Evolutionary conservation across 129 eudicot genomes (phyloP), one percentile per base, ranked within the genome.

Genomic region (Flaveria bidentis): DNA sequence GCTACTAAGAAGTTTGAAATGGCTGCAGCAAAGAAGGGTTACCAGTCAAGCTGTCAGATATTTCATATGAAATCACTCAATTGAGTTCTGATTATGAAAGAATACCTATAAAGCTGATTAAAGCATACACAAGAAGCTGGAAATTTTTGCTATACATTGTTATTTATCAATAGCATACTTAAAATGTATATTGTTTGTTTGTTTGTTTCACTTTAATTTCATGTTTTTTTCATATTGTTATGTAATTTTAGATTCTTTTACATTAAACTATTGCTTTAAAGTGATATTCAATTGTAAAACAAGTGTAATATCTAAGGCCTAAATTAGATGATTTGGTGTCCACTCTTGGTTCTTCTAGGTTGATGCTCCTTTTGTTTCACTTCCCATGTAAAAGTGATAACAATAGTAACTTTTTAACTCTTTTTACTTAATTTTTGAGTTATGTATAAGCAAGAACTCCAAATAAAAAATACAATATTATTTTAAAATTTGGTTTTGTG

Each of bases 1-100:
- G 96, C 87, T 17, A 28, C 77, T 7, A 91, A 91, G 85, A 89
- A 91, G 85, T 91, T 89, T 46, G 97, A 91, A 66, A 80, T 84
- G 74, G 89, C 96, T 83, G 86, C 89, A 76, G 69, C 82, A 49
- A 89, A 89, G 86, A 80, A 77, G 12, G 84, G 86, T 1, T 85
- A 80, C 83, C 86, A 84, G 78, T 80, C 96, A 2, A 80, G 58
- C 63, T 92, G 97, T 87, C 97, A 92, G 78, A 74, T 92, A 78
- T 89, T 92, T 87, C 97, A 89, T 83, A 86, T 92, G 52, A 87
- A 89, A 83, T 76, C 92, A 65, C 76, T 62, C 65, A 82, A 69
- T 39, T 87, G 86, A 87, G 67, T 33, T 72, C 50, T 42, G 36
- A 3, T 42, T 39, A 41, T 57, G 20, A 23, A 65, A 67, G 52